Conservation (phyloP, 2,329 filamentous ascomycete genomes). For the Acrocalymma vagum region DNA sequence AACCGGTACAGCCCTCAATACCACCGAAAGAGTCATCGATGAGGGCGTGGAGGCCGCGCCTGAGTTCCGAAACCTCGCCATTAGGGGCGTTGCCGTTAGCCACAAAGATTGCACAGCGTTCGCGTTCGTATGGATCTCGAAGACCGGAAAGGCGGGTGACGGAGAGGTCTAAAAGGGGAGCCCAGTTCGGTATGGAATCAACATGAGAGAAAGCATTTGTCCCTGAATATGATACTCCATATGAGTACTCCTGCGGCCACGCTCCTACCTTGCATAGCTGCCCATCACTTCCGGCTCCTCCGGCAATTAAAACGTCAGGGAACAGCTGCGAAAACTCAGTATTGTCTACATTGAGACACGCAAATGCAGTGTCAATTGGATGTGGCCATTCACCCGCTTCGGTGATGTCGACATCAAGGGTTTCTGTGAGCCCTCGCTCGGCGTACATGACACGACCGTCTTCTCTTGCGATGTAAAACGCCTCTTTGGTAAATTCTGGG, state of each 20-base stretch:
- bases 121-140: slow-evolving; percentile 25
- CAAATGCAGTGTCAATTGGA: slow-evolving; percentile 83
- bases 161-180: slow-evolving; percentile 60
- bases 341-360: slow-evolving; percentile 65
- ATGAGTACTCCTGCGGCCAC: slow-evolving; percentile 51
- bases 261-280: slow-evolving; percentile 74
- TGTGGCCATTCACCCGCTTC: slow-evolving; percentile 69
- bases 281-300: slow-evolving; percentile 80
- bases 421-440: slow-evolving; percentile 63
- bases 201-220: slow-evolving; percentile 56
- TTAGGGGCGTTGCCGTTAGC: slow-evolving; percentile 54
- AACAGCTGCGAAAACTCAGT: slow-evolving; percentile 61
- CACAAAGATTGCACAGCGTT: slow-evolving; percentile 43
- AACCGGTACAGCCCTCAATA: slow-evolving; percentile 41
- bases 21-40: slow-evolving; percentile 37
- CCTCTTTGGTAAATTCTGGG: slow-evolving; percentile 69
- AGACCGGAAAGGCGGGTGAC: slow-evolving; percentile 36
- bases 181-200: slow-evolving; percentile 70
- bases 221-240: slow-evolving; percentile 62
- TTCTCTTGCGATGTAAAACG: slow-evolving; percentile 86
- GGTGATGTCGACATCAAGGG: slow-evolving; percentile 40
- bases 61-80: slow-evolving; percentile 54
- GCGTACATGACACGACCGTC: slow-evolving; percentile 82
- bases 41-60: slow-evolving; percentile 51
- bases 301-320: slow-evolving; percentile 81